Evolutionary conservation across 1,139 yeast species (phyloP), one percentile per base, ranked within the genome.

Genomic region (Arxiozyma telluris): DNA sequence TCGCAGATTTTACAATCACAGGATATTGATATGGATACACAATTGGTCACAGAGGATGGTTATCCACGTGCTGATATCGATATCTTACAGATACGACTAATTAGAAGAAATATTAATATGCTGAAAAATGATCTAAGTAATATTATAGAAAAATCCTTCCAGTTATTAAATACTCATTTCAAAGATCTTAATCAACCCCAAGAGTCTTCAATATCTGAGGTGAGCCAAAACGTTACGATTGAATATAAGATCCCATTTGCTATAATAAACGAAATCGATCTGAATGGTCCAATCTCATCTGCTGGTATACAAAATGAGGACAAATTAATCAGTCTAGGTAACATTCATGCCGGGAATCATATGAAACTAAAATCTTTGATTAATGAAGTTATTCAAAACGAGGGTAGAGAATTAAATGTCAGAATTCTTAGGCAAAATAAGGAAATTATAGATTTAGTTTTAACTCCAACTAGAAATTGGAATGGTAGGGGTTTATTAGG

Each of bases 31-130:
- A 82, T 89, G 90, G 69, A 76, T 21, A 83, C 94, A 0, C 75
- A 82, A 0, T 71, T 91, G 59, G 68, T 86, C 2, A 79, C 86
- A 0, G 57, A 64, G 0, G 96, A 91, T 63, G 97, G 97, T 42
- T 93, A 80, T 61, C 98, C 98, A 0, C 74, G 97, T 43, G 72
- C 76, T 18, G 98, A 93, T 65, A 78, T 91, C 39, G 96, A 93
- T 63, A 87, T 91, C 6, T 82, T 78, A 43, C 77, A 86, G 43
- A 73, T 83, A 2, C 72, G 94, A 52, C 71, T 79, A n/a, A 64
- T 81, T 0, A 69, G 96, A 57, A 79, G 82, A 9, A 79, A 78
- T 62, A 80, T 90, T 44, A 82, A 86, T 49, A 73, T 87, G 54
- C 73, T 85, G 52, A 73, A 83, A 55, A 90, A 89, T 64, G 97